phyloP scores from a whole-genome alignment of 495 filamentous ascomycete species.

The Aspergillus bertholletiae region DNA sequence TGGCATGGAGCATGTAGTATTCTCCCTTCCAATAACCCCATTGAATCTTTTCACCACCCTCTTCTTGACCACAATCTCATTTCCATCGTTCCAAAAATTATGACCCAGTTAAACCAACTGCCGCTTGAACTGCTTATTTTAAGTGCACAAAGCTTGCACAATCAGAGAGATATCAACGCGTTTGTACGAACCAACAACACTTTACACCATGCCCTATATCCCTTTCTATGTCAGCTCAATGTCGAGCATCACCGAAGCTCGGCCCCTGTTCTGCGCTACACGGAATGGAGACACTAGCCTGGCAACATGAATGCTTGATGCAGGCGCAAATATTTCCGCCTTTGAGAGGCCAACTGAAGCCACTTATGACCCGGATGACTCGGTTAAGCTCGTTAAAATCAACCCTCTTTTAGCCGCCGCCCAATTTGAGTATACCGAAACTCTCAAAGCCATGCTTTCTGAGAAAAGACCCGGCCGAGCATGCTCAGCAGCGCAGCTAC shows the following conservation, averaged over 20 bases:
- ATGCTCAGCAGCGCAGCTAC: neutral
- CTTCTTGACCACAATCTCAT: too few species aligned
- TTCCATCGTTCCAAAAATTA: too few species aligned
- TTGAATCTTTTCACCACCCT: too few species aligned
- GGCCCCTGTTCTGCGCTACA: conserved; percentile 1
- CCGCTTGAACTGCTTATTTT: conserved; percentile 1
- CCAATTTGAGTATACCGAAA: neutral
- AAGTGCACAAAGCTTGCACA: neutral
- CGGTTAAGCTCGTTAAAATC: neutral
- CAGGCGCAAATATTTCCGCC: neutral
- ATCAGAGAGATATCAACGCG: neutral
- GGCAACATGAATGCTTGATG: neutral
- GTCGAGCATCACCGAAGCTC: neutral
- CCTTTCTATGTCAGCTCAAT: neutral
- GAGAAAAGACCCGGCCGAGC: conserved; percentile 1
- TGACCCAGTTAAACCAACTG: neutral
- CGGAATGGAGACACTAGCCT: neutral
- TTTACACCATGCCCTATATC: neutral
- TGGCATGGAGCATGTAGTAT: too few species aligned
- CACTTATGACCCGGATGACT: neutral
- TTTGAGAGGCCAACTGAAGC: neutral
- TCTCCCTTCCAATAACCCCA: too few species aligned
- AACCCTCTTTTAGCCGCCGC: conserved; percentile 5
- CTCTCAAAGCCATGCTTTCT: conserved; percentile 1
- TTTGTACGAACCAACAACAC: neutral